Base-by-base conservation (phyloP, 805 yeast genomes). In the Kazachstania africana region DNA sequence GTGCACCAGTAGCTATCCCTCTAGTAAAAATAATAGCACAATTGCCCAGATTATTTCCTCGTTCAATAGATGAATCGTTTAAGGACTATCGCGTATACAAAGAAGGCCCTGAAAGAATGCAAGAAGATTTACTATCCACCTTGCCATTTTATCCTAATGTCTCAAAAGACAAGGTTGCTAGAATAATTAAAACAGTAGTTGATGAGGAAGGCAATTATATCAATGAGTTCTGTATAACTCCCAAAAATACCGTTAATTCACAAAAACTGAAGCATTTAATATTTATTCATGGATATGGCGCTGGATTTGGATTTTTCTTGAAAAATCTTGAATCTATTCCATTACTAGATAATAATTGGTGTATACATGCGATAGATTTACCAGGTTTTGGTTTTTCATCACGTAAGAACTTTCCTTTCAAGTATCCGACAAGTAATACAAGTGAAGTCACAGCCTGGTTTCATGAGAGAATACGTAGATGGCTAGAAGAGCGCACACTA, bases 241-340 rank as follows among this genome's bases (percentile, higher is more conserved):
- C 76, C 39, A 64, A 65, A 36, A 59, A 59, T 28, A 60, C 61
- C 21, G 52, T 51, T 30, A 36, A 22, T 24, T 38, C 33, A 24
- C 21, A 26, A 8, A 33, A 37, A 3, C 18, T 53, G 30, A 59
- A 59, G 42, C 70, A 79, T 53, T 54, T 85, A 16, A 83, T 91
- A 0, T 60, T 88, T 31, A 63, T 88, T 9, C 98, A 88, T 55
- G 98, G 98, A 0, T 88, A 88, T 49, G 97, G 95, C 3, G 96
- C 97, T 0, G 91, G 94, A 1, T 59, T 85, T 17, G 97, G 95
- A 0, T 76, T 85, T 42, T 91, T 78, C 45, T 59, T 78, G 33
- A 77, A 76, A 44, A 88, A 85, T 54, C 68, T 81, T 36, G 79
- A 78, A 37, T 61, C 59, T 3, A 53, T 77, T 18, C 53, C 68